phyloP scores from a whole-genome alignment of 805 yeast species.

The Jamesozyma piceae region DNA sequence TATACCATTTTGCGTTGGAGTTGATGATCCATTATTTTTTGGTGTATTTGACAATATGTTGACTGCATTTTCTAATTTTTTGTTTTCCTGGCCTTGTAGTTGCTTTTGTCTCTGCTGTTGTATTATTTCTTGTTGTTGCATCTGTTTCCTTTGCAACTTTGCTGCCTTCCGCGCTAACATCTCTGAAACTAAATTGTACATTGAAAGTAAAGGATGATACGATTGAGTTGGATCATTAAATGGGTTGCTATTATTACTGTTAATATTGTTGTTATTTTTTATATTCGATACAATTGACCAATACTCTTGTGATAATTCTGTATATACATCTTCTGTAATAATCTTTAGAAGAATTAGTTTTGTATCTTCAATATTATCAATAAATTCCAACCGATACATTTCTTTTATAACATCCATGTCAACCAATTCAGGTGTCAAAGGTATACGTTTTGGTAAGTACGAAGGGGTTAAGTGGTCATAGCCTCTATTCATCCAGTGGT shows the following conservation, averaged over 20 bases:
- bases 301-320: conserved; percentile 20
- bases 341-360: conserved; percentile 46
- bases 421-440: conserved; percentile 37
- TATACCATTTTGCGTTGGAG: not conserved
- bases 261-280: conserved; percentile 1
- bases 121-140: conserved; percentile 8
- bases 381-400: conserved; percentile 73
- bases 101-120: conserved; percentile 13
- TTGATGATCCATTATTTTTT: not conserved
- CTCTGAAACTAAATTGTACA: conserved; percentile 80
- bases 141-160: conserved; percentile 32
- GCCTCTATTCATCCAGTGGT: conserved; percentile 93
- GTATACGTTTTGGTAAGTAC: conserved; percentile 69
- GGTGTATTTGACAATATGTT: conserved; percentile 1
- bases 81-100: conserved; percentile 10
- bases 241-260: conserved; percentile 1
- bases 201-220: conserved; percentile 80
- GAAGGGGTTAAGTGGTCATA: conserved; percentile 60
- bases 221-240: conserved; percentile 71
- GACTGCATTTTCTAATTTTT: conserved; percentile 5
- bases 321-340: conserved; percentile 56
- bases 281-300: conserved; percentile 18
- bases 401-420: conserved; percentile 56
- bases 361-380: conserved; percentile 49
- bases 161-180: conserved; percentile 62